These are phyloP conservation scores for Phytophthora aleatoria DNA, from an alignment of 352 stramenopile species.

Conservation along the genomic window DNA sequence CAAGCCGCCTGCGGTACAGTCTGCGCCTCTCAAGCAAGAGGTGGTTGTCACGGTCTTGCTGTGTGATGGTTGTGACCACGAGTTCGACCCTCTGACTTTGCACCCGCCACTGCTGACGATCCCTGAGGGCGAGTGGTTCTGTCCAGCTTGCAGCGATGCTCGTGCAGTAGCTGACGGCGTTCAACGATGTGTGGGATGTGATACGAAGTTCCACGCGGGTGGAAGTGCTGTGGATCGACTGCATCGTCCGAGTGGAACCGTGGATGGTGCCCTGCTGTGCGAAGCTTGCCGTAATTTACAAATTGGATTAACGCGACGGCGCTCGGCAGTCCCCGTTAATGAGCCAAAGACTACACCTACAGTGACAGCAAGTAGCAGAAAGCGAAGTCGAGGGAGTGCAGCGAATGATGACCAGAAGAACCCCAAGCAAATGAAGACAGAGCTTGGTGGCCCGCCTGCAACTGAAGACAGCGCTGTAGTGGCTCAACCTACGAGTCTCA, in stretches of 20 bases:
- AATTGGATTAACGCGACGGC: conserved; percentile 31
- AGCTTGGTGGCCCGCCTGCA: conserved; percentile 5
- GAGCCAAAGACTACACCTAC: background rate
- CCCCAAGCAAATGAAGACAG: conserved; percentile 29
- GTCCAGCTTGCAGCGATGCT: conserved; percentile 27
- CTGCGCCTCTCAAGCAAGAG: conserved; percentile 8
- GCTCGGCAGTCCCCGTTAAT: background rate
- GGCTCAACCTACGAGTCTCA: conserved; percentile 3
- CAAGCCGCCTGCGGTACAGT: background rate
- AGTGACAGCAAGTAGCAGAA: conserved; percentile 11
- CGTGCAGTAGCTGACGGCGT: conserved; percentile 7
- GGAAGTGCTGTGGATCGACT: conserved; percentile 20
- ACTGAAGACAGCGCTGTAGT: conserved; percentile 10
- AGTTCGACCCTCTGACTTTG: conserved; percentile 59
- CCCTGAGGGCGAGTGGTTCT: conserved; percentile 63
- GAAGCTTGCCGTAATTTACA: conserved; percentile 44
- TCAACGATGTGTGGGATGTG: conserved; percentile 41
- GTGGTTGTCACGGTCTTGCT: conserved; percentile 54
- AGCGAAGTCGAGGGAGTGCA: conserved; percentile 25
- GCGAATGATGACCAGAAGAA: conserved; percentile 5
- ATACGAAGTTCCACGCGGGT: conserved; percentile 29
- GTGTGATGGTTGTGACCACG: conserved; percentile 73
- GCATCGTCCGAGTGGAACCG: conserved; percentile 22
- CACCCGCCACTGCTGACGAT: conserved; percentile 49
- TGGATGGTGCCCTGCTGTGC: conserved; percentile 38